Evolutionary conservation across 2,329 filamentous ascomycete genomes (phyloP), one percentile per base, ranked within the genome.

Genomic region (Tolypocladium tundrense): DNA sequence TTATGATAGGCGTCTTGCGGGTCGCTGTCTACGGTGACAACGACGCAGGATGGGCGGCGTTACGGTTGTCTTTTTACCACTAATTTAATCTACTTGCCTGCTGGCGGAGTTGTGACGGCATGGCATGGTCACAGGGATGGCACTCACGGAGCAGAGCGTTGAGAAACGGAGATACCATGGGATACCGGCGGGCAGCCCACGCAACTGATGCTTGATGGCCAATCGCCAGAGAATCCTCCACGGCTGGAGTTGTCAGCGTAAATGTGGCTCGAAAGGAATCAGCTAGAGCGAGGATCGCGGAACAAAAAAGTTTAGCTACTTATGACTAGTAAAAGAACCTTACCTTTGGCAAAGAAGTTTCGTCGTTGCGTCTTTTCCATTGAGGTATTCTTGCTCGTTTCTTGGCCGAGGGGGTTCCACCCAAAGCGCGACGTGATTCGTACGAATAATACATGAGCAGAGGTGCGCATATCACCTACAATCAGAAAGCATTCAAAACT

Each of bases 201-300:
- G 35, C 50, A 40, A 37, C 19, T 21, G 31, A 52, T 35, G 48
- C 48, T 31, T 8, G 31, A 11, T 55, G 27, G 27, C 43, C 31
- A 6, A 13, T 33, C 39, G 42, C 21, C n/a, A 21, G 24, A 31
- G 51, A 48, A 52, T 43, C 42, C 27, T 53, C 9, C 39, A 48
- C 45, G 53, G 50, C 33, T 37, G 54, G 57, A 57, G 57, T 57
- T 58, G 39, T 21, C 43, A 55, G 57, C 54, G 59, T 53, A 45
- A 19, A 41, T 31, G 27, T 39, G 21, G 35, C 48, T n/a, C 11
- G 14, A 37, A 21, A 13, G 31, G 13, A 13, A 35, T 35, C 11
- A 35, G 48, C 31, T 37, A 14, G 48, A 52, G 48, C 48, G 31
- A 52, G 10, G 31, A 52, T 52, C 3, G 10, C 31, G 31, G 31